Evolutionary conservation across 768 basidiomycete genomes (phyloP).

Genomic region (Leccinum boreale): DNA sequence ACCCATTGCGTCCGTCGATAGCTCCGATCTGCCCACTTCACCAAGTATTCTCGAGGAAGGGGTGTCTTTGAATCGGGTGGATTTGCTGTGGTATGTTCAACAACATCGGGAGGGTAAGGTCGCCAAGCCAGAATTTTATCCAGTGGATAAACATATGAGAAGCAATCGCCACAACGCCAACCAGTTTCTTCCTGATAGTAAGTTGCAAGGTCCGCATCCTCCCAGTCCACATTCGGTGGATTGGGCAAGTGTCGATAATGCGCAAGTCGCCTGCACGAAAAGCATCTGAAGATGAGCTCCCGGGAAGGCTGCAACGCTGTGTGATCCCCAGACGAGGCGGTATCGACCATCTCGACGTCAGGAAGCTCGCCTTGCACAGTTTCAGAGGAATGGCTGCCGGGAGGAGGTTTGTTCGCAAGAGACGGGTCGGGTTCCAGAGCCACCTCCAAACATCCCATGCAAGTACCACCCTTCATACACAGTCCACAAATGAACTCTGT

Average conservation of each 20-base stretch:
- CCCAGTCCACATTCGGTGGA: slow-evolving; percentile 38
- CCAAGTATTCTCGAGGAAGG: slow-evolving; percentile 87
- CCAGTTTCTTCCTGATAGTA: slow-evolving; percentile 53
- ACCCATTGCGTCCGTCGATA: slow-evolving; percentile 86
- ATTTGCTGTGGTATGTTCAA: slow-evolving; percentile 46
- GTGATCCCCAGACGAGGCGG: slow-evolving; percentile 7
- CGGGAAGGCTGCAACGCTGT: slow-evolving; percentile 18
- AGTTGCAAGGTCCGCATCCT: slow-evolving; percentile 46
- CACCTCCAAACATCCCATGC: slow-evolving; percentile 67
- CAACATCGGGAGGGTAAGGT: slow-evolving; percentile 65
- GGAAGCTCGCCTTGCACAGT: slow-evolving; percentile 3
- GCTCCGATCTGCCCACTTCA: slow-evolving; percentile 83
- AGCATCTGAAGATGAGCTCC: slow-evolving; percentile 76
- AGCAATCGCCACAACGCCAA: slow-evolving; percentile 80
- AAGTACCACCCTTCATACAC: slow-evolving; percentile 74
- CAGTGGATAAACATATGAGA: slow-evolving; percentile 61
- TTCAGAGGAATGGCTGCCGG: slow-evolving; percentile 3
- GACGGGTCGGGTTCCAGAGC: slow-evolving; percentile 47
- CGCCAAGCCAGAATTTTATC: slow-evolving; percentile 94
- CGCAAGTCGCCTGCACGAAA: slow-evolving; percentile 75
- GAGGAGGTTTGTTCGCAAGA: slow-evolving; percentile 15
- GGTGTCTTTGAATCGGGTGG: slow-evolving; percentile 50
- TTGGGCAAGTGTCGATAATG: slow-evolving; percentile 75
- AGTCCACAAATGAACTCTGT: slow-evolving; percentile 78
- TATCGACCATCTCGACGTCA: slow-evolving; percentile 39